Evolutionary conservation across 345 rosid species (phyloP), one percentile per base, ranked within the genome.

Genomic region (Gossypium thurberi): DNA sequence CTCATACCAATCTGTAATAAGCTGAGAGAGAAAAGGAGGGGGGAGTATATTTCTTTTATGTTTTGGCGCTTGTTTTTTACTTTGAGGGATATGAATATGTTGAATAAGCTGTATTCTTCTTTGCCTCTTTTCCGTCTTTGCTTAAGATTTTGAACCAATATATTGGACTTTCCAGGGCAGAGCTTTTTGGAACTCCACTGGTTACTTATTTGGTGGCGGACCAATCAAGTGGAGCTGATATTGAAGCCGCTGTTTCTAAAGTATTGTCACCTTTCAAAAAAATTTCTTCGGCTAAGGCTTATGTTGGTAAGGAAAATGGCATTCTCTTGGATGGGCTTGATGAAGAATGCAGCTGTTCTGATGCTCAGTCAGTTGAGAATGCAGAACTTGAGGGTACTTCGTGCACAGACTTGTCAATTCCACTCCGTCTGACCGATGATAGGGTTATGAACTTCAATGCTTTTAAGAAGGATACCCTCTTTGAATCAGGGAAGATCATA

Each of bases 161-260:
- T 18, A 50, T 59, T 58, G 50, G 10, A 20, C 74, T 77, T 82
- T 55, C 46, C 81, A 90, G 97, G 79, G 81, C 76, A 53, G 85
- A 88, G 78, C 72, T 75, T 74, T 90, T 85, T 76, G 95, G 95
- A 75, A 76, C 87, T 21, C 98, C 98, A 68, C 82, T 94, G 83
- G 83, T 94, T 75, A 82, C 90, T 48, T 83, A 78, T 78, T 77
- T 92, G 74, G 84, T 33, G 7, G 40, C 6, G 40, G 92, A 88
- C 74, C 74, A 78, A 11, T 84, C 79, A 65, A 87, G 75, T 75
- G 90, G 91, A 83, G 84, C 84, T 79, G 90, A 86, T 82, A 83
- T 90, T 77, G 84, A 82, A 52, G 58, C 69, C 61, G 80, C 88
- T 59, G 85, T 84, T 65, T 78, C 84, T 61, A 78, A 70, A 75